These are phyloP conservation scores for Globisporangium nagaii DNA, from an alignment of 352 stramenopile genomes.

Conservation along the genomic window DNA sequence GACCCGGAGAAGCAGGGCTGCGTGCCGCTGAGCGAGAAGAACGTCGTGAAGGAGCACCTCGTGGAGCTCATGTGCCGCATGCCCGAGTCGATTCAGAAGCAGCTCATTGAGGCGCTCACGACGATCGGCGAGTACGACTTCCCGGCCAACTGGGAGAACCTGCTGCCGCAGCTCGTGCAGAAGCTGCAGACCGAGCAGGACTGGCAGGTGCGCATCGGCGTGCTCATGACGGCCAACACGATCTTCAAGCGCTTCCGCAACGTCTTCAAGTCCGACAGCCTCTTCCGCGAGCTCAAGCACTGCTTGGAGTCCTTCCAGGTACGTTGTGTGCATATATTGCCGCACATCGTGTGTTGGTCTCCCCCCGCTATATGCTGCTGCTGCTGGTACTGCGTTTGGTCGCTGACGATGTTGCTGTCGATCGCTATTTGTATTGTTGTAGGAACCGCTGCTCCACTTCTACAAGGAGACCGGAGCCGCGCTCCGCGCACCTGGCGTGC, in stretches of 20 bases:
- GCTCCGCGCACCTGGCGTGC: conserved; percentile 32
- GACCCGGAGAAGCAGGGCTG: conserved; percentile 81
- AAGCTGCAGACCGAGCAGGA: conserved; percentile 90
- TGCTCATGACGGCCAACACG: conserved; percentile 98
- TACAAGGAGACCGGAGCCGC: conserved; percentile 66
- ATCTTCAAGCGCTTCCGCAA: conserved; percentile 98
- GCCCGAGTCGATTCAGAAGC: conserved; percentile 89
- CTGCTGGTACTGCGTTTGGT: conserved; percentile 1
- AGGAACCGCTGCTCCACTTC: conserved; percentile 66
- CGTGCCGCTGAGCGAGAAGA: conserved; percentile 83
- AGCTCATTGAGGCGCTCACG: conserved; percentile 95
- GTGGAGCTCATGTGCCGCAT: conserved; percentile 98
- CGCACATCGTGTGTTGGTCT: too few relatives aligned
- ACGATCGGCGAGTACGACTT: conserved; percentile 98
- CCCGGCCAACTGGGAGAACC: conserved; percentile 92
- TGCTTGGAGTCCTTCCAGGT: conserved; percentile 91
- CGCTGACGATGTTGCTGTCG: neutral
- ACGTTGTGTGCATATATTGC: conserved; percentile 11
- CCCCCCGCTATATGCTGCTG: neutral
- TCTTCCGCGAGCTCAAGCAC: conserved; percentile 96
- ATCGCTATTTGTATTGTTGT: neutral
- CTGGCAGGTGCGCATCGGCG: conserved; percentile 90
- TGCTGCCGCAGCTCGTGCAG: conserved; percentile 92
- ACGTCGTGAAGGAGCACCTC: conserved; percentile 96
- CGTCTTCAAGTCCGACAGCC: conserved; percentile 93